Conservation (phyloP, 2,329 filamentous ascomycete genomes). For the Pseudocercospora macadamiae region DNA sequence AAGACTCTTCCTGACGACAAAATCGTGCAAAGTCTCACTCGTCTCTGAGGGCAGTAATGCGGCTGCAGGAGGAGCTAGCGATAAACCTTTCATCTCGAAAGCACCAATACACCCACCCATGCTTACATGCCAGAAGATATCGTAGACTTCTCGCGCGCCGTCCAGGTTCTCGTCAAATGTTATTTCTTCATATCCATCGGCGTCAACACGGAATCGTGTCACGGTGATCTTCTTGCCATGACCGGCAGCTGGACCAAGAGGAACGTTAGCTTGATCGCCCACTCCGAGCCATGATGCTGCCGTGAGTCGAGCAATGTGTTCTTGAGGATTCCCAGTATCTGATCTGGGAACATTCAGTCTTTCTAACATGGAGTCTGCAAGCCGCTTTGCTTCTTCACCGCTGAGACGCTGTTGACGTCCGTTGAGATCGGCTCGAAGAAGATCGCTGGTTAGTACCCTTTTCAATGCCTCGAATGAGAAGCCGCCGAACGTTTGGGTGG, state of each 20-base stretch:
- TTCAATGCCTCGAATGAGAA: constrained; percentile 48
- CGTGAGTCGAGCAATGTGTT: constrained; percentile 43
- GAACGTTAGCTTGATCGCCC: constrained; percentile 38
- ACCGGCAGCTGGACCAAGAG: constrained; percentile 37
- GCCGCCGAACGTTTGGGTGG: neutral
- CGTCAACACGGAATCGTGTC: constrained; percentile 43
- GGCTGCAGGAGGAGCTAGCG: constrained; percentile 17
- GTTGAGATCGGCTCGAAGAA: constrained; percentile 49
- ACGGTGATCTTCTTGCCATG: constrained; percentile 45
- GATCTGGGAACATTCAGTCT: constrained; percentile 41
- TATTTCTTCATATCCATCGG: constrained; percentile 40
- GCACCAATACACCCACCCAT: constrained; percentile 47
- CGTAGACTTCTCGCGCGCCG: constrained; percentile 49
- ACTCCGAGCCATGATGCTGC: constrained; percentile 49
- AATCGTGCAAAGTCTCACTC: constrained; percentile 28
- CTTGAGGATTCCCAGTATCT: constrained; percentile 38
- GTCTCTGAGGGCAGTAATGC: neutral
- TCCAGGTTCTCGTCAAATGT: constrained; percentile 42
- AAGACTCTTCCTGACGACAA: constrained; percentile 24
- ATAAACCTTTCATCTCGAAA: constrained; percentile 48
- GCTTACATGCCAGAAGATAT: constrained; percentile 47
- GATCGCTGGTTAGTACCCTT: constrained; percentile 49
- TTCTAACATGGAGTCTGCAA: constrained; percentile 49
- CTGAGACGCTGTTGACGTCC: constrained; percentile 44
- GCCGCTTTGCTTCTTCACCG: constrained; percentile 51